Evolutionary conservation across 73 alveolate genomes (phyloP).

Genomic region (Tetrahymena elliotti): DNA sequence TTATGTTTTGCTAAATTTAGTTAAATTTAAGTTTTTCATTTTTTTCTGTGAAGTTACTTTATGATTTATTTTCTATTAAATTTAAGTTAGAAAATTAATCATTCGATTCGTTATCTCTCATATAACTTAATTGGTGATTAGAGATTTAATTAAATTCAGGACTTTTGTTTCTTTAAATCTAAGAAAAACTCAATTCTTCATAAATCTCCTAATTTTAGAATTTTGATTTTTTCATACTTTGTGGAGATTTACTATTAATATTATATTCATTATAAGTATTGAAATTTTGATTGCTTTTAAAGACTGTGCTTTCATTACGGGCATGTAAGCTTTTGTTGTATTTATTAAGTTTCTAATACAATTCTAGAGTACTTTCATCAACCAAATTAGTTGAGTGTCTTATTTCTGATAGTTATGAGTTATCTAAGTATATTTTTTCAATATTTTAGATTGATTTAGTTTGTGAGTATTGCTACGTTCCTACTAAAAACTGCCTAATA

Average conservation of each 20-base stretch:
- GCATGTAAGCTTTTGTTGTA: background rate
- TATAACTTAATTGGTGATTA: too few species aligned
- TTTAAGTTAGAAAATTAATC: background rate
- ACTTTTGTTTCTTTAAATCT: background rate
- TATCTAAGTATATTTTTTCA: background rate
- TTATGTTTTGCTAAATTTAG: background rate
- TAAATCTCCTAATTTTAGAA: too few species aligned
- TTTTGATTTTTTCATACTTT: background rate
- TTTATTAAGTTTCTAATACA: too few species aligned
- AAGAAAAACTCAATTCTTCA: background rate
- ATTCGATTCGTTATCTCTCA: background rate
- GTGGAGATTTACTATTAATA: too few species aligned
- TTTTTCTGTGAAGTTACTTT: background rate
- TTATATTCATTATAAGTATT: too few species aligned
- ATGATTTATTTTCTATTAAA: background rate
- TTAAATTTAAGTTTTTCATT: background rate
- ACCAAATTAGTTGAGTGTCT: background rate
- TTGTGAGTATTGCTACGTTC: background rate
- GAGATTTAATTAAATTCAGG: background rate
- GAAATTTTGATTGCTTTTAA: background rate
- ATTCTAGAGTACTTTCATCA: background rate
- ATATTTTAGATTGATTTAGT: background rate
- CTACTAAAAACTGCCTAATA: background rate
- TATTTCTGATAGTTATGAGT: background rate
- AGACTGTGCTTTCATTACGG: background rate